These are phyloP conservation scores for Crithidia expoeki DNA, from an alignment of 208 protist genomes.

Conservation along the genomic window DNA sequence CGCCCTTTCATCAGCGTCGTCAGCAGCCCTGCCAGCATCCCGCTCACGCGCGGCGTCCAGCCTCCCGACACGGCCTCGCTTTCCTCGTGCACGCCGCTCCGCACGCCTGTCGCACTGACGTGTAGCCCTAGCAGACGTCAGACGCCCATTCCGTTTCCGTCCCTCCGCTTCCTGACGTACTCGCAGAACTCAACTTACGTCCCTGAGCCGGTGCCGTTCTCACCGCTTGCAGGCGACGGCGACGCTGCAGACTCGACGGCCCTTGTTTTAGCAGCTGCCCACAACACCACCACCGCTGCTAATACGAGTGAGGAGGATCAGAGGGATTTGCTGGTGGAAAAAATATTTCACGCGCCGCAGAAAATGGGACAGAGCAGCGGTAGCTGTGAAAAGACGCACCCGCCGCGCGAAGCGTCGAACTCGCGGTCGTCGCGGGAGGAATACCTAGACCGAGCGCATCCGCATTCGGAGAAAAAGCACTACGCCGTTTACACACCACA, in stretches of 20 bases:
- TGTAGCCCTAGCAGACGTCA: conserved; percentile 6
- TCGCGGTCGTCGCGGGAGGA: conserved; percentile 9
- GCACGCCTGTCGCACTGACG: background rate
- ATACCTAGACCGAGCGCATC: background rate
- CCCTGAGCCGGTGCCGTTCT: background rate
- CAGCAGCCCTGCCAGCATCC: background rate
- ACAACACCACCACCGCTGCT: background rate
- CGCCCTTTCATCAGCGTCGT: background rate
- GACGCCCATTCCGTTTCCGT: background rate
- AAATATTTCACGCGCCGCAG: conserved; percentile 4
- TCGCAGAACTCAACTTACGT: conserved; percentile 6
- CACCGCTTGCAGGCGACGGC: background rate
- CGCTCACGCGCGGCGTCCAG: background rate
- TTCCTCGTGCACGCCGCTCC: background rate
- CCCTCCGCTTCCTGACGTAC: background rate
- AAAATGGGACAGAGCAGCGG: conserved; percentile 12
- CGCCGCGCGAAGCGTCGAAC: conserved; percentile 17
- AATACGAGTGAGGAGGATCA: conserved; percentile 43
- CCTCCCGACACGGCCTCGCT: background rate
- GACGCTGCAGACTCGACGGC: background rate
- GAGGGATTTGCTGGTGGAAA: conserved; percentile 45
- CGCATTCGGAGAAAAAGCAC: background rate
- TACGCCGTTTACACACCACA: background rate
- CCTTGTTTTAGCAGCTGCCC: background rate
- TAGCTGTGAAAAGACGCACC: conserved; percentile 5